A percentile compares a stretch with the other conserved stretches of the same genome.
Conservation (phyloP, 1,284 basidiomycete species). For the Rhodotorula sp. region DNA sequence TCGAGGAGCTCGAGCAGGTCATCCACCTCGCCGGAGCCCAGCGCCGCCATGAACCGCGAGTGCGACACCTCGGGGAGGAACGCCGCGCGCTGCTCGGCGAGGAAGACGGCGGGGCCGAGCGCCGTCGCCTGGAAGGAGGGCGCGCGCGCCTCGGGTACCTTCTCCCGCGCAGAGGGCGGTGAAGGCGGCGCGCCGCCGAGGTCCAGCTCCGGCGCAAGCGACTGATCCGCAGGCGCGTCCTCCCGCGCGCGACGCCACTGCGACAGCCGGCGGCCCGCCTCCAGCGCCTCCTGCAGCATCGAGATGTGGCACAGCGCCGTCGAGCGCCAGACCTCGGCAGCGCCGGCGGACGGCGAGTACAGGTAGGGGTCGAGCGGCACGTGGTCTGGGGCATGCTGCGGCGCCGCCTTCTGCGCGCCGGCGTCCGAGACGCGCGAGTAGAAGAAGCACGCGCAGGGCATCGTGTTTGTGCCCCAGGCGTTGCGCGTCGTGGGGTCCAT, state of each 20-base stretch:
- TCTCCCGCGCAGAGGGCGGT: not conserved
- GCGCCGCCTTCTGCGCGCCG: constrained; percentile 18
- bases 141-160: constrained; percentile 11
- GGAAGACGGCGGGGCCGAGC: constrained; percentile 39
- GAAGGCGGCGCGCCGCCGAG: not conserved
- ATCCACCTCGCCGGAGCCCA: constrained; percentile 23
- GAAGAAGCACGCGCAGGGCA: constrained; percentile 44
- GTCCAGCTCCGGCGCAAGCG: not conserved
- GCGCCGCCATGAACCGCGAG: constrained; percentile 27
- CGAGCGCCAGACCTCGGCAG: constrained; percentile 36
- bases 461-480: constrained; percentile 30
- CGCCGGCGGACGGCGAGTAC: constrained; percentile 30
- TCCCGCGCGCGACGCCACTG: not conserved
- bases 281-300: constrained; percentile 31
- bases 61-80: constrained; percentile 26
- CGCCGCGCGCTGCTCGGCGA: constrained; percentile 17
- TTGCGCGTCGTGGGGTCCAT: constrained; percentile 30
- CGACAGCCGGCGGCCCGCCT: not conserved
- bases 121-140: constrained; percentile 40
- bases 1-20: constrained; percentile 32
- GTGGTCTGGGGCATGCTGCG: not conserved
- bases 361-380: constrained; percentile 16
- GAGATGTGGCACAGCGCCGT: constrained; percentile 42
- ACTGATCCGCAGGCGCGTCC: not conserved
- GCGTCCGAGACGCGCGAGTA: constrained; percentile 39